These are phyloP conservation scores for Fusarium lateritium DNA, from an alignment of 2,329 filamentous ascomycete species.

Conservation along the genomic window DNA sequence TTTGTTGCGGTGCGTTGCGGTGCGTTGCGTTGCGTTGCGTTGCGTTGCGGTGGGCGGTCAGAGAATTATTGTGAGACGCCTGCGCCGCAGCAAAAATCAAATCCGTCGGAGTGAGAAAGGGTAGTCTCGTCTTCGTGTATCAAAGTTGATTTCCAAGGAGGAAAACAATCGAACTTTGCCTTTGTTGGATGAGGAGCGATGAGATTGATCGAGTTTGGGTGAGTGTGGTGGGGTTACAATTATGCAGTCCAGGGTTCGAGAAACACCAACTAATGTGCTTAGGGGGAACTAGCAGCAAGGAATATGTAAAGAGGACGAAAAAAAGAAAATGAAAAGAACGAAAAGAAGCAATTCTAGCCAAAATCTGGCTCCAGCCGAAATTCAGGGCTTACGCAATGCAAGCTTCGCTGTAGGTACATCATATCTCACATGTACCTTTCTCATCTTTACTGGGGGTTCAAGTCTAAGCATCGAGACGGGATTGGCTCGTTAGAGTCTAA, in stretches of 20 bases:
- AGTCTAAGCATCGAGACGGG: conserved; percentile 4
- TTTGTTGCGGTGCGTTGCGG: conserved; percentile 11
- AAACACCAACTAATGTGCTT: conserved; percentile 21
- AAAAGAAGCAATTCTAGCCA: conserved; percentile 27
- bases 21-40: conserved; percentile 10
- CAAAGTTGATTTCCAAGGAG: conserved; percentile 17
- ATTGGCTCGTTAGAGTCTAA: conserved; percentile 16
- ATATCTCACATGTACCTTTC: conserved; percentile 17
- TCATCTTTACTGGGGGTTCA: conserved; percentile 9
- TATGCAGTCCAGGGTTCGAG: conserved; percentile 44
- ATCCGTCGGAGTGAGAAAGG: background rate
- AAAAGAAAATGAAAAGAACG: conserved; percentile 1
- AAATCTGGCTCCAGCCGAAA: conserved; percentile 15
- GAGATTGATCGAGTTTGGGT: conserved; percentile 20
- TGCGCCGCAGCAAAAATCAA: conserved; percentile 37
- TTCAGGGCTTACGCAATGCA: conserved; percentile 21
- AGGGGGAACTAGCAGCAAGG: conserved; percentile 19
- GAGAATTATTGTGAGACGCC: conserved; percentile 42
- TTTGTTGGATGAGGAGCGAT: conserved; percentile 29
- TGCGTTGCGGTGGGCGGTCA: conserved; percentile 42
- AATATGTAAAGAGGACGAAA: background rate
- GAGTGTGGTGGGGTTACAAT: conserved; percentile 47
- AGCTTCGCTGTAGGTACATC: conserved; percentile 4
- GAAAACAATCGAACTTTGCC: conserved; percentile 20
- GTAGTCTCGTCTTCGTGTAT: background rate